A percentile compares a stretch with the other conserved stretches of the same genome.
phyloP scores from a whole-genome alignment of 441 rosid species.

The Melastoma candidum region DNA sequence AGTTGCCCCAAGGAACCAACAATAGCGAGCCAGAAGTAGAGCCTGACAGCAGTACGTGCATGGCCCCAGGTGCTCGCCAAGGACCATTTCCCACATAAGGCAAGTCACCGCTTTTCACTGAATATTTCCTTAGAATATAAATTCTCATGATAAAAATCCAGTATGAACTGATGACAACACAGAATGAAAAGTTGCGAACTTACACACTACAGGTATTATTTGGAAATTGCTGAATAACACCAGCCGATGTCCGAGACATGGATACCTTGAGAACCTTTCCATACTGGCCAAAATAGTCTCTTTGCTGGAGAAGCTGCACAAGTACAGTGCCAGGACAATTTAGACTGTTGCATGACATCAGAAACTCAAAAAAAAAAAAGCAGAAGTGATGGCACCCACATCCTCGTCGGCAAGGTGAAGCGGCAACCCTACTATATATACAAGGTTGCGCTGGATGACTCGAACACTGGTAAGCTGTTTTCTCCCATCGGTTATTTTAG shows the following conservation, averaged over 20 bases:
- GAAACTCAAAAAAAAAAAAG: not conserved
- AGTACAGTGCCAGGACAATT: not conserved
- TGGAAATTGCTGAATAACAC: constrained; percentile 20
- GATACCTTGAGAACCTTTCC: constrained; percentile 20
- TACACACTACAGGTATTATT: constrained; percentile 42
- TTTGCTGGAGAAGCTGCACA: constrained; percentile 16
- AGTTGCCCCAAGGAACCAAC: no score
- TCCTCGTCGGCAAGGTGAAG: constrained; percentile 34
- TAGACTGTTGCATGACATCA: not conserved
- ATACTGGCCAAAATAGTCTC: constrained; percentile 17
- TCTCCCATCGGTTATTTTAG: constrained; percentile 32
- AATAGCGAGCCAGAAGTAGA: no score
- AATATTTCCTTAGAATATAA: no score
- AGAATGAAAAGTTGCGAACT: constrained; percentile 22
- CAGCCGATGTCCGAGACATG: constrained; percentile 16
- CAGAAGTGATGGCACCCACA: constrained; percentile 13
- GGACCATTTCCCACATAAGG: no score
- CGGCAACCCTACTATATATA: constrained; percentile 37
- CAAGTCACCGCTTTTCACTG: no score
- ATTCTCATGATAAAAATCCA: no score
- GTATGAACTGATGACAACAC: no score
- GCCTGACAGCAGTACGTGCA: no score
- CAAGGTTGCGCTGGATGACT: constrained; percentile 41
- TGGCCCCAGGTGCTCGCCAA: no score
- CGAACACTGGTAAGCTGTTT: constrained; percentile 41